These are phyloP conservation scores for Sporisorium sorghi DNA, from an alignment of 1,284 basidiomycete species.

Conservation along the genomic window DNA sequence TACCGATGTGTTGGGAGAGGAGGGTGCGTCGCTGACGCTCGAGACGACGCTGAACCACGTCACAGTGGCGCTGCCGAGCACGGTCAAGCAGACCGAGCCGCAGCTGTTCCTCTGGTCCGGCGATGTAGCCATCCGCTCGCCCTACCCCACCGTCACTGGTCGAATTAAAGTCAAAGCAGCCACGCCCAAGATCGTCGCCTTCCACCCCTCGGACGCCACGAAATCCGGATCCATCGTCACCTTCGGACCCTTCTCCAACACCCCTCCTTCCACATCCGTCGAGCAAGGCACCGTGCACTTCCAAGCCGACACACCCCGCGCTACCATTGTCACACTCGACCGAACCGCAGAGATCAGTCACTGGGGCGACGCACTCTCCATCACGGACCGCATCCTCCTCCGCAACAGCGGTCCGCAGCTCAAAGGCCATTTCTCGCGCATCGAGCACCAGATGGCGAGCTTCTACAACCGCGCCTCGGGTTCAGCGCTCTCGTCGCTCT, in stretches of 20 bases:
- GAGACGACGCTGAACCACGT: conserved; percentile 80
- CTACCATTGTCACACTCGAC: conserved; percentile 79
- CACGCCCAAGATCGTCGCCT: conserved; percentile 43
- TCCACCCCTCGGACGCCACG: conserved; percentile 73
- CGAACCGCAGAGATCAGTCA: conserved; percentile 91
- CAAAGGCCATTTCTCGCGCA: conserved; percentile 93
- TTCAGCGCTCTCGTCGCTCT: conserved; percentile 79
- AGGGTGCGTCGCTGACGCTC: conserved; percentile 25
- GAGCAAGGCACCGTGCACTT: conserved; percentile 79
- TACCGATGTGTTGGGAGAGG: conserved; percentile 1
- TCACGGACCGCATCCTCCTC: conserved; percentile 86
- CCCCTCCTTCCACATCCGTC: conserved; percentile 73
- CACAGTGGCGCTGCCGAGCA: conserved; percentile 79
- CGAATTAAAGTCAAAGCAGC: conserved; percentile 77
- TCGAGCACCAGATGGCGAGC: conserved; percentile 82
- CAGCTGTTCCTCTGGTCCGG: conserved; percentile 83
- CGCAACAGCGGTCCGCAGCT: conserved; percentile 89
- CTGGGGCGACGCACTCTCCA: conserved; percentile 94
- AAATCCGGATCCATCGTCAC: conserved; percentile 84
- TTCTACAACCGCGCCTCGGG: conserved; percentile 76
- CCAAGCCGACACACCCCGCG: conserved; percentile 80
- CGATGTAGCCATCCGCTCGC: conserved; percentile 81
- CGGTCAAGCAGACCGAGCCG: conserved; percentile 80
- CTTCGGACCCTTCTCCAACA: conserved; percentile 85
- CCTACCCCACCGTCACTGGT: conserved; percentile 83